Percentiles rank a stretch among this genome's conserved stretches.
Conservation (phyloP, 495 filamentous ascomycete genomes). For the Neurospora sp. region DNA sequence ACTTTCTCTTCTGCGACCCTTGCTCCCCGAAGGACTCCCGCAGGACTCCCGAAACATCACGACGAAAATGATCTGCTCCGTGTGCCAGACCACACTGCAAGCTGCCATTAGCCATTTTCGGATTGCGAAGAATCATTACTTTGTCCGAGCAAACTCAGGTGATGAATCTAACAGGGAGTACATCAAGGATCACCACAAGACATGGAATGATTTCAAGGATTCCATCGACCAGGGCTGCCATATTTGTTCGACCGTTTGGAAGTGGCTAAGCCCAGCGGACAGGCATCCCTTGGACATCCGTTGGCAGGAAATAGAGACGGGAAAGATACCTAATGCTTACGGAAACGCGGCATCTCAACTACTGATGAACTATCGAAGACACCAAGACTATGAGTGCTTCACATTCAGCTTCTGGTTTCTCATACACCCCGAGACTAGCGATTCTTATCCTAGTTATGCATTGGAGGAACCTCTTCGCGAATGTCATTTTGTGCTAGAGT, state of each 20-base stretch:
- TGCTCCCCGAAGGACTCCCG: neutral
- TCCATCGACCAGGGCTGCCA: neutral
- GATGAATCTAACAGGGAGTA: too few relatives aligned
- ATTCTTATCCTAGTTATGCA: fast-evolving
- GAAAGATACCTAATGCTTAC: neutral
- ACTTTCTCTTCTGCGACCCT: neutral
- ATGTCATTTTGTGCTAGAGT: neutral
- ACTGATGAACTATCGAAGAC: neutral
- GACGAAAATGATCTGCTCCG: neutral
- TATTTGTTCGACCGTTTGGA: neutral
- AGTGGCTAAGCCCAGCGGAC: fast-evolving
- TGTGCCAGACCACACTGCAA: neutral
- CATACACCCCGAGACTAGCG: neutral
- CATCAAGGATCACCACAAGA: neutral
- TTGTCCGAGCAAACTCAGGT: too few relatives aligned
- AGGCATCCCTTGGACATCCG: fast-evolving
- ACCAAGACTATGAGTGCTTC: neutral
- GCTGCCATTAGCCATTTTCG: neutral
- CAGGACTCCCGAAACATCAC: neutral
- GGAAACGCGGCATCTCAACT: neutral
- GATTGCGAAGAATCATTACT: neutral
- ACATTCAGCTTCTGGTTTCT: neutral
- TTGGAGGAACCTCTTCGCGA: fast-evolving
- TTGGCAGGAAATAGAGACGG: neutral
- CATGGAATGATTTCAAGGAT: neutral